Percentiles rank a stretch among this genome's conserved stretches.
Evolutionary conservation across 352 stramenopile genomes (phyloP).

Genomic region (Phytopythium cucurbitacearum): DNA sequence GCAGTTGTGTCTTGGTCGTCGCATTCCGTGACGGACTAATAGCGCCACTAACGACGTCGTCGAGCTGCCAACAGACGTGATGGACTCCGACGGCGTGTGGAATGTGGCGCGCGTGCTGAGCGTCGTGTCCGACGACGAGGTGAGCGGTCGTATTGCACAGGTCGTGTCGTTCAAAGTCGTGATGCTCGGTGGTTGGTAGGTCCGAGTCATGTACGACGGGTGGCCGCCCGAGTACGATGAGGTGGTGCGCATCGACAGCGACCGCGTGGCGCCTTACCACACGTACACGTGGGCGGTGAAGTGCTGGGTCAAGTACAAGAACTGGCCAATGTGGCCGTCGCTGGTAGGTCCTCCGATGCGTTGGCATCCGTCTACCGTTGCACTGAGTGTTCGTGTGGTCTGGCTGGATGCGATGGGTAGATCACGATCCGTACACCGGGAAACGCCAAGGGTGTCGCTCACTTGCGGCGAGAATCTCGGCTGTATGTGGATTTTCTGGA

Average conservation of each 20-base stretch:
- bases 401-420: slow-evolving; percentile 14
- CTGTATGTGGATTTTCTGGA: slow-evolving; percentile 65
- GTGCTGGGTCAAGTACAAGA: slow-evolving; percentile 79
- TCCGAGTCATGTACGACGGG: slow-evolving; percentile 68
- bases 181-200: slow-evolving; percentile 13
- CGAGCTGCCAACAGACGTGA: slow-evolving; percentile 29
- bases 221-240: slow-evolving; percentile 60
- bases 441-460: slow-evolving; percentile 25
- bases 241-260: slow-evolving; percentile 44
- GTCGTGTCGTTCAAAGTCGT: too few relatives aligned
- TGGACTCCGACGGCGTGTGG: slow-evolving; percentile 62
- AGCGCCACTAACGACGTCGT: too few relatives aligned
- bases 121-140: slow-evolving; percentile 16
- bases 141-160: not conserved
- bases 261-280: slow-evolving; percentile 65
- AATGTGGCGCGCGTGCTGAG: slow-evolving; percentile 56
- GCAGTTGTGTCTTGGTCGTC: not conserved
- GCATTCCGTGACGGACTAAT: not conserved
- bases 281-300: slow-evolving; percentile 78
- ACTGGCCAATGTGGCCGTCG: slow-evolving; percentile 73
- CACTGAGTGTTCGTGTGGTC: not conserved
- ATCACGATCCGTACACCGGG: slow-evolving; percentile 61
- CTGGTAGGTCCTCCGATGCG: slow-evolving; percentile 22
- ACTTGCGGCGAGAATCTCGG: slow-evolving; percentile 31
- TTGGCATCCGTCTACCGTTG: too few relatives aligned